Percentiles rank a stretch among this genome's conserved stretches.
These are phyloP conservation scores for Ophiocordyceps robertsii DNA, from an alignment of 2,329 filamentous ascomycete genomes.

Conservation along the genomic window DNA sequence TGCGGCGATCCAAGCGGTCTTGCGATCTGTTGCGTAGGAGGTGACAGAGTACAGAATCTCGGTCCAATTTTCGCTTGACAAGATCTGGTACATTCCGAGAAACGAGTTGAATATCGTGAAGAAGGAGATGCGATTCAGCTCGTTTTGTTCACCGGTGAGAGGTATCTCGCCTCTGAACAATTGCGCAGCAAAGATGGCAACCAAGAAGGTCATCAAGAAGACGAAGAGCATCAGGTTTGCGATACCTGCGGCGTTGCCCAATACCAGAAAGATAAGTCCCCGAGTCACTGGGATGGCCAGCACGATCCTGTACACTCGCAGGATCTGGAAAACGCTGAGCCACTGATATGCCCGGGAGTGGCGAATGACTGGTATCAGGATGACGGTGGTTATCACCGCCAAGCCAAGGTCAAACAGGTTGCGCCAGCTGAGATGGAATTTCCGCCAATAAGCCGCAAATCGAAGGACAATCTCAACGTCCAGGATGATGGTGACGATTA, in stretches of 20 bases:
- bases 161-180: constrained; percentile 83
- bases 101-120: constrained; percentile 91
- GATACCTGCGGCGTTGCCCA: constrained; percentile 86
- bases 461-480: constrained; percentile 73
- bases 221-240: constrained; percentile 92
- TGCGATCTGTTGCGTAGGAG: constrained; percentile 44
- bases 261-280: constrained; percentile 73
- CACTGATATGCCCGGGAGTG: constrained; percentile 68
- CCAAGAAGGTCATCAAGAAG: constrained; percentile 86
- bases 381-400: constrained; percentile 69
- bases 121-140: constrained; percentile 61
- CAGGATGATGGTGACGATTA: constrained; percentile 63
- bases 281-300: constrained; percentile 77
- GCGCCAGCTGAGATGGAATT: constrained; percentile 58
- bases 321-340: constrained; percentile 84
- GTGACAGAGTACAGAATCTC: constrained; percentile 73
- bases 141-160: constrained; percentile 36
- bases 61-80: constrained; percentile 97
- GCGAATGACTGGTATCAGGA: constrained; percentile 71
- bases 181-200: constrained; percentile 85
- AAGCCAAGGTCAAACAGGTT: constrained; percentile 75
- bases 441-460: constrained; percentile 64
- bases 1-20: constrained; percentile 86
- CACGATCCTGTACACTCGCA: constrained; percentile 85
- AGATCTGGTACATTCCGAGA: constrained; percentile 91